Percentiles rank a stretch among this genome's conserved stretches.
Evolutionary conservation across 2,329 filamentous ascomycete species (phyloP).

Genomic region (Gaeumannomyces tritici): DNA sequence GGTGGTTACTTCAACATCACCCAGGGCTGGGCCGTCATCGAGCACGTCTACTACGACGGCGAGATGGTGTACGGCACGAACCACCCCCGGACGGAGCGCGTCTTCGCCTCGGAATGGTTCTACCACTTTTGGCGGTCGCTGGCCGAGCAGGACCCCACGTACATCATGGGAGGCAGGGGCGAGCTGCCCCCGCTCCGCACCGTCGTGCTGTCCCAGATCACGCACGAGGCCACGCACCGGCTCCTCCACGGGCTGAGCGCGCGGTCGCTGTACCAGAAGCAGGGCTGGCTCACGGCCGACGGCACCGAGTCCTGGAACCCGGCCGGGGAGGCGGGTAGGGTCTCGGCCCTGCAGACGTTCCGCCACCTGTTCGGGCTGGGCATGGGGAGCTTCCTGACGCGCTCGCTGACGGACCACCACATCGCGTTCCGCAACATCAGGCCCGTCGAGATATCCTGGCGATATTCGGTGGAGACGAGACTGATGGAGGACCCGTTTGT

Average conservation of each 20-base stretch:
- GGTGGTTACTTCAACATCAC: background rate
- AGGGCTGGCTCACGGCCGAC: background rate
- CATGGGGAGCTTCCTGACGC: background rate
- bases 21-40: background rate
- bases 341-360: background rate
- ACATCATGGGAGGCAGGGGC: background rate
- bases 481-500: too few relatives aligned
- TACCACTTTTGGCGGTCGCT: background rate
- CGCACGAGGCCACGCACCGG: background rate
- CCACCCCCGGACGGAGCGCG: too few relatives aligned
- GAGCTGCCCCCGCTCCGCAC: background rate
- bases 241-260: background rate
- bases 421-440: background rate
- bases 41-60: background rate
- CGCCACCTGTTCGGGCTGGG: background rate
- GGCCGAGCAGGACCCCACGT: too few relatives aligned
- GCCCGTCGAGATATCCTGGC: background rate
- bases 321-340: too few relatives aligned
- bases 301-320: too few relatives aligned
- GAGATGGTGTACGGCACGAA: background rate
- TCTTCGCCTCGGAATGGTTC: background rate
- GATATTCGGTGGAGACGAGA: background rate
- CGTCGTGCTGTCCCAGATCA: background rate
- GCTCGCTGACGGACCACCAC: background rate
- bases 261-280: background rate